Evolutionary conservation across 805 yeast genomes (phyloP).

Genomic region (Yarrowia phangngaensis): DNA sequence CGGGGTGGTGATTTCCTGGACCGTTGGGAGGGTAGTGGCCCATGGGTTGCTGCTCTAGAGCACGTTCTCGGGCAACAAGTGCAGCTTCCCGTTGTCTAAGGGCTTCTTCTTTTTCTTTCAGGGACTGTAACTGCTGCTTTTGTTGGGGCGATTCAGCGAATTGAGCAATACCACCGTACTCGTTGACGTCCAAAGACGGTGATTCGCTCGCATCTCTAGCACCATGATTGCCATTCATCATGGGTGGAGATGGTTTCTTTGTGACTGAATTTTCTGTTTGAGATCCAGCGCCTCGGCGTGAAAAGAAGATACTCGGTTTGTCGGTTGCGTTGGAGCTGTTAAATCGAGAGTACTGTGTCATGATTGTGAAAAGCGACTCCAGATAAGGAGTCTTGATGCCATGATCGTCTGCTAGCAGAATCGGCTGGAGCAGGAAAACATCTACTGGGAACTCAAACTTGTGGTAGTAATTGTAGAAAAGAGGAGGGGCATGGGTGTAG

Average conservation of each 20-base stretch:
- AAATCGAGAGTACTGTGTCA: slow-evolving; percentile 39
- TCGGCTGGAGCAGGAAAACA: slow-evolving; percentile 76
- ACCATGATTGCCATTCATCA: slow-evolving; percentile 5
- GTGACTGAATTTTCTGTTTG: too few relatives aligned
- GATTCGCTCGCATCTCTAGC: slow-evolving; percentile 23
- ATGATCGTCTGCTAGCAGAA: slow-evolving; percentile 82
- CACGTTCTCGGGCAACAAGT: slow-evolving; percentile 15
- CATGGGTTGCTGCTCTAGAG: slow-evolving; percentile 13
- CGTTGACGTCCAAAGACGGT: slow-evolving; percentile 8
- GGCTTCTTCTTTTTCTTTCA: slow-evolving; percentile 26
- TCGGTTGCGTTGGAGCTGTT: slow-evolving; percentile 3
- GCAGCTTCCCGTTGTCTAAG: slow-evolving; percentile 24
- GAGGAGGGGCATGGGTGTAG: slow-evolving; percentile 46
- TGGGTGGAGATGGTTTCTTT: slow-evolving; percentile 13
- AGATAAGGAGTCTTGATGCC: slow-evolving; percentile 84
- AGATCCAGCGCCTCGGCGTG: slow-evolving; percentile 12
- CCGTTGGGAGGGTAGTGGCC: slow-evolving; percentile 9
- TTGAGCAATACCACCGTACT: slow-evolving; percentile 14
- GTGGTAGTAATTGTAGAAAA: slow-evolving; percentile 63
- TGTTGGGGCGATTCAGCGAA: slow-evolving; percentile 14
- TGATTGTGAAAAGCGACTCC: slow-evolving; percentile 71
- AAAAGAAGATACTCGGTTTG: slow-evolving; percentile 16
- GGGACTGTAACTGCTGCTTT: slow-evolving; percentile 20
- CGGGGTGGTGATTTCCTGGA: slow-evolving; percentile 18
- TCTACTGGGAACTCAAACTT: slow-evolving; percentile 63